Percentiles rank a stretch among this genome's conserved stretches.
Conservation (phyloP, 768 basidiomycete genomes). For the Amanita rubescens region DNA sequence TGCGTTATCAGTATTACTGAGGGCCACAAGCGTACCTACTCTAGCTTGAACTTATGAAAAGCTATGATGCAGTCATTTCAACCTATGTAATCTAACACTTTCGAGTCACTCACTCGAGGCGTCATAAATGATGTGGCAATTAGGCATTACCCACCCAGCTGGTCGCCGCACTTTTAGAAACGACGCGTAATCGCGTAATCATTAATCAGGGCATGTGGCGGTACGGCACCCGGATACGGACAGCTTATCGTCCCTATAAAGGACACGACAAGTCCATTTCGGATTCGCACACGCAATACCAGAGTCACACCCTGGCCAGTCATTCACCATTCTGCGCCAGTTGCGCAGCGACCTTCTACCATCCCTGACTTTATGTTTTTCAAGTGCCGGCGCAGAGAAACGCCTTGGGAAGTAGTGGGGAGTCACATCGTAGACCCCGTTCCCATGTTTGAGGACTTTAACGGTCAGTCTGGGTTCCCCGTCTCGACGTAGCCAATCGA, state of each 20-base stretch:
- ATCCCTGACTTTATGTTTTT: slow-evolving; percentile 21
- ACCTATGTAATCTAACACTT: no score
- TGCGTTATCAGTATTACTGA: no score
- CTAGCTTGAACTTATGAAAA: no score
- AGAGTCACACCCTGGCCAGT: background rate
- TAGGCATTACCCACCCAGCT: no score
- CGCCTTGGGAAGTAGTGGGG: slow-evolving; percentile 75
- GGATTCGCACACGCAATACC: background rate
- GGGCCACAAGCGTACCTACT: no score
- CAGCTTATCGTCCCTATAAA: background rate
- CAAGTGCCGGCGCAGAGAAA: slow-evolving; percentile 47
- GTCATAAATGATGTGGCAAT: no score
- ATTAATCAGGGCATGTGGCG: background rate
- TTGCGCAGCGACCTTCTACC: background rate
- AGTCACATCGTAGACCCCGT: slow-evolving; percentile 58
- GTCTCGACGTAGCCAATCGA: background rate
- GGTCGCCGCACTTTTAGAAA: background rate
- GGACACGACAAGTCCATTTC: background rate
- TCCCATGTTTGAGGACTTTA: slow-evolving; percentile 54
- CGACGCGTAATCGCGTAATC: no score
- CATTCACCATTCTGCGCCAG: background rate
- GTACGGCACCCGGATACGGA: background rate
- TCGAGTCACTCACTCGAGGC: no score
- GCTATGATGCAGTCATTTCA: no score
- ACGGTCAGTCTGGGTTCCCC: slow-evolving; percentile 31